These are phyloP conservation scores for Apostasia ramifera DNA, from an alignment of 106 monocot genomes.

Conservation along the genomic window DNA sequence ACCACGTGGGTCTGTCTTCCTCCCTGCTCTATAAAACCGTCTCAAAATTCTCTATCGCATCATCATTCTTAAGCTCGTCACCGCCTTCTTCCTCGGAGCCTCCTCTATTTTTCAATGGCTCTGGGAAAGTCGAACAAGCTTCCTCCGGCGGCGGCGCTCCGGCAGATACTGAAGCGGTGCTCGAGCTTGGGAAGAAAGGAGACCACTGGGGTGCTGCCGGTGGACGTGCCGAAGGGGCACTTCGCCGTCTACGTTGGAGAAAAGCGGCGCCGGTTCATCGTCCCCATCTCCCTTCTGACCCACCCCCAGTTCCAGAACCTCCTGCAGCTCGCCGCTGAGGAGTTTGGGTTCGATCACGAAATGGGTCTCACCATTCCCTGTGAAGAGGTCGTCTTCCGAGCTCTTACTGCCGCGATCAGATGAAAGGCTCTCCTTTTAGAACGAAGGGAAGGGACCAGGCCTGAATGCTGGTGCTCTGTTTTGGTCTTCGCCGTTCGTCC, in stretches of 20 bases:
- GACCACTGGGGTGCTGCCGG: slow-evolving; percentile 14
- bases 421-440: no score
- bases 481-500: no score
- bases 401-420: slow-evolving; percentile 21
- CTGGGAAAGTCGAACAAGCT: neutral
- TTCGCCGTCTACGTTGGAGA: slow-evolving; percentile 47
- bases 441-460: no score
- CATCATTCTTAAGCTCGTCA: neutral
- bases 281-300: slow-evolving; percentile 35
- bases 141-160: slow-evolving; percentile 15
- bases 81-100: neutral
- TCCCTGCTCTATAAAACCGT: no score
- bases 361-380: slow-evolving; percentile 10
- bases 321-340: slow-evolving; percentile 36
- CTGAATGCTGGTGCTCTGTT: no score
- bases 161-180: slow-evolving; percentile 41
- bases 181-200: slow-evolving; percentile 36
- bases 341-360: slow-evolving; percentile 54
- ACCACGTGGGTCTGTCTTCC: no score
- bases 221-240: neutral
- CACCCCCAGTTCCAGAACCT: slow-evolving; percentile 40
- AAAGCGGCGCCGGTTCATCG: slow-evolving; percentile 37
- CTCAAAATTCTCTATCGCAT: neutral
- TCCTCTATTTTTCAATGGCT: slow-evolving; percentile 14
- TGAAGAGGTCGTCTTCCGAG: slow-evolving; percentile 40